Evolutionary conservation across 805 yeast genomes (phyloP).

Genomic region (Tetrapisispora iriomotensis): DNA sequence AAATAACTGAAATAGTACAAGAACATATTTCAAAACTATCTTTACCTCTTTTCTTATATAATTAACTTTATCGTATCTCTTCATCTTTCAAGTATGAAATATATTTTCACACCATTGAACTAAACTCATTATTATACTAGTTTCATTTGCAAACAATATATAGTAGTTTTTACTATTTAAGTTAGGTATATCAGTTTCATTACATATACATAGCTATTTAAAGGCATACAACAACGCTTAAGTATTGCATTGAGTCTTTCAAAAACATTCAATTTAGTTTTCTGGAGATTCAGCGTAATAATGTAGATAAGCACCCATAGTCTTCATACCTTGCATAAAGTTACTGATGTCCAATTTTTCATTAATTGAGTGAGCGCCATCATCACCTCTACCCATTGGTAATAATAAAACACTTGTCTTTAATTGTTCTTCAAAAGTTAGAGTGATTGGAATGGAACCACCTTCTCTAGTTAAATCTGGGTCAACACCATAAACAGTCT

Average conservation of each 20-base stretch:
- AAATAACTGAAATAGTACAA: too few species aligned
- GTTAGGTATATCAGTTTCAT: background rate
- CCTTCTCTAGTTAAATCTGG: conserved; percentile 99
- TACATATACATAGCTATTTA: background rate
- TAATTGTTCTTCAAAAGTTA: conserved; percentile 82
- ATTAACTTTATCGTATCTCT: too few species aligned
- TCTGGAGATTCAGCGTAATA: conserved; percentile 47
- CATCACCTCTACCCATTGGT: conserved; percentile 99
- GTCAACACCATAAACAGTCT: conserved; percentile 86
- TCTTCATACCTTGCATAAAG: conserved; percentile 88
- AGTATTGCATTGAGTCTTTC: too few species aligned
- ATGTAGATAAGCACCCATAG: conserved; percentile 88
- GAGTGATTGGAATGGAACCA: conserved; percentile 95
- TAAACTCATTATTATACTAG: too few species aligned
- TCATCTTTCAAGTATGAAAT: too few species aligned
- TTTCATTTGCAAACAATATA: too few species aligned
- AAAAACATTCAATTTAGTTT: too few species aligned
- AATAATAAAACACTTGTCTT: conserved; percentile 78
- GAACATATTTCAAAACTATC: too few species aligned
- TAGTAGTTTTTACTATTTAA: background rate
- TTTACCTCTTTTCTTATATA: too few species aligned
- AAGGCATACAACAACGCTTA: too few species aligned
- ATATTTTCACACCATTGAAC: too few species aligned
- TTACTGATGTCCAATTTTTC: conserved; percentile 86
- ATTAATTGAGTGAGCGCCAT: conserved; percentile 97